Percentiles rank a stretch among this genome's conserved stretches.
Evolutionary conservation across 2,329 filamentous ascomycete species (phyloP).

Genomic region (Sphaerulina musiva): DNA sequence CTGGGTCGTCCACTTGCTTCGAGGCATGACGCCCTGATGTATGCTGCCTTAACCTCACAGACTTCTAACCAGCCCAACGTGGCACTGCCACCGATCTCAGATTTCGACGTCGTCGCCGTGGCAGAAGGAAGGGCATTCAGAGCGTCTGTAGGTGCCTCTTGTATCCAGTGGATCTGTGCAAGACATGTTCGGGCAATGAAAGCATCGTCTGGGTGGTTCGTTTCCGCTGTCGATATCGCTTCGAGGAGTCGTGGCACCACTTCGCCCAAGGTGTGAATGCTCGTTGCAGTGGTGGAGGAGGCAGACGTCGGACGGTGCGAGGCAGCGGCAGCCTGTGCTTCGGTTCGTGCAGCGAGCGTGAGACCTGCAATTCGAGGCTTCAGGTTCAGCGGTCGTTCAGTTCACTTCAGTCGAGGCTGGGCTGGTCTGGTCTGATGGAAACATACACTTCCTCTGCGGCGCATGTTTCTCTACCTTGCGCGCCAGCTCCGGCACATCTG

Average conservation of each 20-base stretch:
- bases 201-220: constrained; percentile 44
- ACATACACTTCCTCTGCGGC: constrained; percentile 72
- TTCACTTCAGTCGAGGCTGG: not conserved
- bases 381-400: constrained; percentile 3
- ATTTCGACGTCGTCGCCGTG: not conserved
- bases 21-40: constrained; percentile 28
- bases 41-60: constrained; percentile 45
- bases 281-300: constrained; percentile 33
- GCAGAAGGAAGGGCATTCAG: constrained; percentile 43
- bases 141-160: constrained; percentile 54
- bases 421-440: not conserved
- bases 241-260: constrained; percentile 38
- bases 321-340: constrained; percentile 42
- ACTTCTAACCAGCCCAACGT: constrained; percentile 67
- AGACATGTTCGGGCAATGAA: constrained; percentile 77
- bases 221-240: constrained; percentile 24
- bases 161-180: constrained; percentile 78
- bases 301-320: constrained; percentile 40
- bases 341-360: constrained; percentile 42
- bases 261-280: constrained; percentile 32
- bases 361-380: constrained; percentile 34
- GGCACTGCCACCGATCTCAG: constrained; percentile 7
- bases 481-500: constrained; percentile 76
- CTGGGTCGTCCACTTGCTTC: constrained; percentile 22
- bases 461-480: constrained; percentile 94